These are phyloP conservation scores for Verruconis gallopava DNA, from an alignment of 2,329 filamentous ascomycete species.

Conservation along the genomic window DNA sequence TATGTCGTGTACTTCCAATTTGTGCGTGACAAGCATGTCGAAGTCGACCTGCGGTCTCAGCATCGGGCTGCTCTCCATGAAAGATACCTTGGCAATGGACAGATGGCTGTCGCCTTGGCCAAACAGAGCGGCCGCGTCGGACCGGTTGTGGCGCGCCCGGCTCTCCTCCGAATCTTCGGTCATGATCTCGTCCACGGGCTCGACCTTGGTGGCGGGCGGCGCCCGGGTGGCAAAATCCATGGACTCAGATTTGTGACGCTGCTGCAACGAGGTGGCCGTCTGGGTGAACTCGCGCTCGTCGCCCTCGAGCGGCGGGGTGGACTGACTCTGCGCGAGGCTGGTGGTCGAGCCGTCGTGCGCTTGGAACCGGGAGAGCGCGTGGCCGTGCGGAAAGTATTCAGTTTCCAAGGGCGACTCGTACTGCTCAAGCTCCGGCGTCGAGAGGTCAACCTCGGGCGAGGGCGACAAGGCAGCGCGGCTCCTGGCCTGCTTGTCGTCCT, in stretches of 20 bases:
- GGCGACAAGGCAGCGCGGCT: conserved; percentile 60
- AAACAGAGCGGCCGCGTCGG: conserved; percentile 37
- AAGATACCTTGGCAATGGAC: conserved; percentile 24
- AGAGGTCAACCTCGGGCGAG: conserved; percentile 87
- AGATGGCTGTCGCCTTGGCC: conserved; percentile 26
- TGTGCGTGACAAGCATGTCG: conserved; percentile 13
- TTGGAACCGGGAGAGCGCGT: conserved; percentile 21
- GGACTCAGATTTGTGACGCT: conserved; percentile 5
- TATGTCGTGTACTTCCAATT: conserved; percentile 19
- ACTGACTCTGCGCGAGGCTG: conserved; percentile 40
- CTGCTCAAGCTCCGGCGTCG: conserved; percentile 73
- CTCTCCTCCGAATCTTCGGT: conserved; percentile 35
- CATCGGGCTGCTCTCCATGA: conserved; percentile 32
- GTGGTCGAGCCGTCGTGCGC: conserved; percentile 14
- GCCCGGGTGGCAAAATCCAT: conserved; percentile 5
- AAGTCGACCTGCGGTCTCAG: conserved; percentile 23
- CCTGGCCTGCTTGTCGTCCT: conserved; percentile 33
- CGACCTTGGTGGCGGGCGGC: background rate
- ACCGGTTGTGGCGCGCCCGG: conserved; percentile 36
- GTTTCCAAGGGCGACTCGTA: conserved; percentile 31
- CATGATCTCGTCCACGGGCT: conserved; percentile 17
- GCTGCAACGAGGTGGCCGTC: conserved; percentile 72
- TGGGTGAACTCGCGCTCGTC: conserved; percentile 96
- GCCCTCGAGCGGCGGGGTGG: conserved; percentile 78
- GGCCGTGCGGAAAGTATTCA: conserved; percentile 26